Conservation (phyloP, 305 asterid genomes). For the Fraxinus platypoda region DNA sequence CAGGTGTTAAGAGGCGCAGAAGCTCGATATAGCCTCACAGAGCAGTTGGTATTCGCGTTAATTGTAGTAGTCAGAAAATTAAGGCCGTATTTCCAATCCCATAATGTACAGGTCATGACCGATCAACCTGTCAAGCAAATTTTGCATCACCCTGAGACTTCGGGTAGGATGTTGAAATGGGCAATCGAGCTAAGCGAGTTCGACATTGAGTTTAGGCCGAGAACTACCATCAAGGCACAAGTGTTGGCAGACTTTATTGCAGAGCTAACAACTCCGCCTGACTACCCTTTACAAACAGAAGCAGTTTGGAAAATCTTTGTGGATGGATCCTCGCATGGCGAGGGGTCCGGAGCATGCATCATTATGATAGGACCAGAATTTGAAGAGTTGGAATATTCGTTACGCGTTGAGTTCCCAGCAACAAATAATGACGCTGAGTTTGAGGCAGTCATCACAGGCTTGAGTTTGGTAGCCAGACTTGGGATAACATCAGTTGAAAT, state of each 20-base stretch:
- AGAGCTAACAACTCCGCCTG: neutral
- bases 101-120: too few relatives aligned
- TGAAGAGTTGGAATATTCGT: too few relatives aligned
- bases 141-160: too few relatives aligned
- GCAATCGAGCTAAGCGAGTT: neutral
- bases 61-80: neutral
- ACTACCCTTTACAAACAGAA: neutral
- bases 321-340: neutral
- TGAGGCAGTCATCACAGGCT: too few relatives aligned
- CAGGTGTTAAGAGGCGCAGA: neutral
- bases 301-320: neutral
- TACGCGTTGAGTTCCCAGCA: too few relatives aligned
- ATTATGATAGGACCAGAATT: too few relatives aligned
- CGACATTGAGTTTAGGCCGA: neutral
- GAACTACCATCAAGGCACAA: neutral
- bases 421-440: too few relatives aligned
- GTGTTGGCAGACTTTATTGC: neutral
- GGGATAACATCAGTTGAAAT: too few relatives aligned
- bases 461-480: too few relatives aligned
- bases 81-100: neutral
- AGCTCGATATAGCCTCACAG: neutral
- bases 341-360: neutral
- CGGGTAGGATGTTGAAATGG: neutral
- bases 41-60: neutral
- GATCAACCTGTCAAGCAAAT: too few relatives aligned